phyloP scores from a whole-genome alignment of 2,329 filamentous ascomycete species.

The Lachnellula occidentalis region DNA sequence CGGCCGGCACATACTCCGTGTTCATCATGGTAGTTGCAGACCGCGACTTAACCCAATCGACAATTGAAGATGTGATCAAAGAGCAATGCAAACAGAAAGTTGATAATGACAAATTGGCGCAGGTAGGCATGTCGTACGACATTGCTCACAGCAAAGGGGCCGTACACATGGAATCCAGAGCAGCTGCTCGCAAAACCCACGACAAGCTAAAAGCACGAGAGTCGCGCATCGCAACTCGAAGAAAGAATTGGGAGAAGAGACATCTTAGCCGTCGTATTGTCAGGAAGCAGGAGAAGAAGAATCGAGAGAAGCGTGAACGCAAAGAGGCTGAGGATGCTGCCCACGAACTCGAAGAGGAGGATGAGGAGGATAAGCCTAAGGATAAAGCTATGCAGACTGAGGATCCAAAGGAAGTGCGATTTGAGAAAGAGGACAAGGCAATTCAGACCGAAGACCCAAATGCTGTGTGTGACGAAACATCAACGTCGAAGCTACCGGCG shows the following conservation, averaged over 20 bases:
- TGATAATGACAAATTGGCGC: slow-evolving; percentile 54
- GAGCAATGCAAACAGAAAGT: slow-evolving; percentile 41
- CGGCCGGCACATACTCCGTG: slow-evolving; percentile 51
- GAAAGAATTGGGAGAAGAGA: slow-evolving; percentile 45
- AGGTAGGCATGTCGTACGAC: slow-evolving; percentile 54
- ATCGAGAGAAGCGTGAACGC: slow-evolving; percentile 34
- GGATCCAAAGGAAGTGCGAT: slow-evolving; percentile 8
- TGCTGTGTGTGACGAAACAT: neutral
- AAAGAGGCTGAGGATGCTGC: slow-evolving; percentile 38
- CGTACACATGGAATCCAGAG: slow-evolving; percentile 45
- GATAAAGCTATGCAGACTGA: slow-evolving; percentile 25
- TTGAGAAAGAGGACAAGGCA: slow-evolving; percentile 19
- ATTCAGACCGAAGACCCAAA: slow-evolving; percentile 23
- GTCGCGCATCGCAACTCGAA: slow-evolving; percentile 42
- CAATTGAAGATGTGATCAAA: slow-evolving; percentile 53
- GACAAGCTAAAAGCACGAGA: slow-evolving; percentile 26
- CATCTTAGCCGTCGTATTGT: slow-evolving; percentile 35
- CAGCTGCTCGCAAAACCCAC: slow-evolving; percentile 33
- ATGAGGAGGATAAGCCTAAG: slow-evolving; percentile 33
- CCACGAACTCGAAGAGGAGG: slow-evolving; percentile 34
- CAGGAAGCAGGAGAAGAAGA: slow-evolving; percentile 37
- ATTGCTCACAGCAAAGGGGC: slow-evolving; percentile 54
- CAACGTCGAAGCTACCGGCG: neutral
- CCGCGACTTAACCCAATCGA: slow-evolving; percentile 38
- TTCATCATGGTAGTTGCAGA: slow-evolving; percentile 51